A percentile compares a stretch with the other conserved stretches of the same genome.
phyloP scores from a whole-genome alignment of 106 monocot genomes.

The Acorus gramineus region DNA sequence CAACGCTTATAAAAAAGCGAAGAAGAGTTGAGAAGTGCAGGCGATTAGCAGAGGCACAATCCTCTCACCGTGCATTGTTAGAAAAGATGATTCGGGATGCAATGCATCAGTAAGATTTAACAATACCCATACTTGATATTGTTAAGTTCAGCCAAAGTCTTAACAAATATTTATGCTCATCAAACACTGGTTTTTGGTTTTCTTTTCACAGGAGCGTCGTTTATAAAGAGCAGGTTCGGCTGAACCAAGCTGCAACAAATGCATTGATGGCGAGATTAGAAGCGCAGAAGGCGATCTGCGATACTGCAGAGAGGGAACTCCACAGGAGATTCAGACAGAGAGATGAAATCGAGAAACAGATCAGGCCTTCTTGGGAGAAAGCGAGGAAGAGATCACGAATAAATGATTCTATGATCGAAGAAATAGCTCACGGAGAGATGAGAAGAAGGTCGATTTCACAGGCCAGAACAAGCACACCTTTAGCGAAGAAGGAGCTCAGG shows the following conservation, averaged over 20 bases:
- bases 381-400: slow-evolving; percentile 46
- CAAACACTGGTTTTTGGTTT: neutral
- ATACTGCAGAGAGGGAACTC: slow-evolving; percentile 62
- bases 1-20: slow-evolving; percentile 31
- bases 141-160: neutral
- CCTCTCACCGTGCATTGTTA: slow-evolving; percentile 46
- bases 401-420: slow-evolving; percentile 25
- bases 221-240: slow-evolving; percentile 73
- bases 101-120: slow-evolving; percentile 74
- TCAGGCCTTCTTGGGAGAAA: slow-evolving; percentile 17
- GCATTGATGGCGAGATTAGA: slow-evolving; percentile 76
- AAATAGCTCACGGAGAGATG: slow-evolving; percentile 10
- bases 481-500: slow-evolving; percentile 58
- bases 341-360: slow-evolving; percentile 62
- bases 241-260: slow-evolving; percentile 62
- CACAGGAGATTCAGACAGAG: slow-evolving; percentile 45
- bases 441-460: neutral
- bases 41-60: slow-evolving; percentile 65
- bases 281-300: slow-evolving; percentile 64
- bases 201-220: slow-evolving; percentile 39
- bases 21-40: slow-evolving; percentile 70
- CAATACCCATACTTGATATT: neutral
- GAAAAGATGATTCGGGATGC: slow-evolving; percentile 93
- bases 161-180: too few species aligned
- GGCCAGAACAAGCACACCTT: slow-evolving; percentile 12